Evolutionary conservation across 2,329 filamentous ascomycete species (phyloP), one percentile per base, ranked within the genome.

Genomic region (Colletotrichum paranaense): DNA sequence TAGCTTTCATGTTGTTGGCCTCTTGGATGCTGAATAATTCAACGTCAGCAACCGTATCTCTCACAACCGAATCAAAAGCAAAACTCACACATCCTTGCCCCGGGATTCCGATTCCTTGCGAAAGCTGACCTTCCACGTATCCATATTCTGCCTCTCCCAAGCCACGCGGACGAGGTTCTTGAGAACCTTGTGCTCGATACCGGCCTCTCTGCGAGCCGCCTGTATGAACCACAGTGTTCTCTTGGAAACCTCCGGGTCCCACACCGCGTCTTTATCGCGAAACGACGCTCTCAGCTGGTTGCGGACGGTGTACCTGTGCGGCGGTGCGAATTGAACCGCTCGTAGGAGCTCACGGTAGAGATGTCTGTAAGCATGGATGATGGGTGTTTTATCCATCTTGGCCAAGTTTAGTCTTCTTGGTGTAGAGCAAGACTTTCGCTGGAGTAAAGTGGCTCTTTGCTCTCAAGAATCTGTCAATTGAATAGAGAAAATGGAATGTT

Each of bases 221-320:
- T 90, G 83, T 1, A 96, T 83, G 78, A 97, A 96, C 80, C 90
- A 90, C 5, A 94, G 78, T 0, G 94, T 97, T 73, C 91, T 90
- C 74, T 87, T 83, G 64, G 94, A 86, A 63, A 86, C 87, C 59
- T 85, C 82, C 7, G 82, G 73, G 66, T 93, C 85, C 76, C 88
- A 89, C 12, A 76, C 76, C 58, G 83, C 83, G 24, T 78, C 78
- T 35, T 81, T 75, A n/a, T 88, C 85, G 16, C 86, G 88, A 78
- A 94, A 94, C 11, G 89, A 90, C 7, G 79, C 78, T 57, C 92
- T 87, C 28, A 94, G 81, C 78, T 89, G 86, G 77, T 92, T 86
- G 70, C 90, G 89, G 19, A 90, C 85, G 4, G 89, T 84, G 81
- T 86, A 92, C 67, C 93, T 91, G 35, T 91, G 89, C 19, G 93